Evolutionary conservation across 441 rosid genomes (phyloP).

Genomic region (Aquilaria agallochum): DNA sequence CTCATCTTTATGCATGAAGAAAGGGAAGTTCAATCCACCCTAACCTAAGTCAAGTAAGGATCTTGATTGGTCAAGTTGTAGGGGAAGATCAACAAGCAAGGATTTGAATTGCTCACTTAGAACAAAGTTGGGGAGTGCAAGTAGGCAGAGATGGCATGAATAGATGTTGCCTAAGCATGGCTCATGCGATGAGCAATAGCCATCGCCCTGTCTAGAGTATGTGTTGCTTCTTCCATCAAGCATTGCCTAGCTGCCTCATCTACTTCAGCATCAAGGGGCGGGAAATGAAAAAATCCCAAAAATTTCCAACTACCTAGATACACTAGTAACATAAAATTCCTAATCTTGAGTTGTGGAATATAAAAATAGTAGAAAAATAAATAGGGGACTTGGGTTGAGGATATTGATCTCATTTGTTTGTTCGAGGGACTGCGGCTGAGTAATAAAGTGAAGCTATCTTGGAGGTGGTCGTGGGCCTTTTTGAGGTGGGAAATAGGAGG

Average conservation of each 20-base stretch:
- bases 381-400: background rate
- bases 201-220: slow-evolving; percentile 73
- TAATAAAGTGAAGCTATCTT: too few species aligned
- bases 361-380: background rate
- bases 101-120: slow-evolving; percentile 56
- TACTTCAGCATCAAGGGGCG: slow-evolving; percentile 79
- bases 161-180: slow-evolving; percentile 80
- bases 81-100: slow-evolving; percentile 54
- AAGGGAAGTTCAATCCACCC: slow-evolving; percentile 33
- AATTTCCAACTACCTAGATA: background rate
- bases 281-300: background rate
- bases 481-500: too few species aligned
- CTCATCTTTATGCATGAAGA: slow-evolving; percentile 27
- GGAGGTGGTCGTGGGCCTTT: too few species aligned
- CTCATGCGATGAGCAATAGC: slow-evolving; percentile 70
- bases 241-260: slow-evolving; percentile 70
- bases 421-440: background rate
- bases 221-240: slow-evolving; percentile 75
- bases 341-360: background rate
- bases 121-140: slow-evolving; percentile 54
- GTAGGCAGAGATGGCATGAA: slow-evolving; percentile 77
- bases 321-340: background rate
- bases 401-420: slow-evolving; percentile 1
- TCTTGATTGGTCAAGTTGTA: slow-evolving; percentile 43
- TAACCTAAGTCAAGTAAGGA: slow-evolving; percentile 9